Conservation (phyloP, 164 flowering plant genomes). For the Aristolochia contorta region DNA sequence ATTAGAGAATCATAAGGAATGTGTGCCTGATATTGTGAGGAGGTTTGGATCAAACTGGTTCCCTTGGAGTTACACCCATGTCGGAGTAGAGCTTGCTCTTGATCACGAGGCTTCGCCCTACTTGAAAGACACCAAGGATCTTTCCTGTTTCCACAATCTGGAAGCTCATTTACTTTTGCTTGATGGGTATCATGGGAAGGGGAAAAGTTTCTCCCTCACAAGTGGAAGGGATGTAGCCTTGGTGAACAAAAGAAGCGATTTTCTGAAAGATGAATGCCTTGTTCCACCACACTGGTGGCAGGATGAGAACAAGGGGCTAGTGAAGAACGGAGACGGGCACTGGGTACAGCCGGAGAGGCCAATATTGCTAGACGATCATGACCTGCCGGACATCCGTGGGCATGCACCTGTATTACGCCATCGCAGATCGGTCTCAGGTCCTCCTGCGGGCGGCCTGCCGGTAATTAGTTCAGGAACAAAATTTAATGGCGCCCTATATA, state of each 20-base stretch:
- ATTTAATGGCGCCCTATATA: too few species aligned
- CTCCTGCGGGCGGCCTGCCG: too few species aligned
- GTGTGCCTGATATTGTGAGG: conserved; percentile 28
- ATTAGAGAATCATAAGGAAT: conserved; percentile 55
- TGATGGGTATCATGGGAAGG: conserved; percentile 61
- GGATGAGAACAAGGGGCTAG: conserved; percentile 80
- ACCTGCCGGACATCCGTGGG: conserved; percentile 39
- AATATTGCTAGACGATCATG: conserved; percentile 44
- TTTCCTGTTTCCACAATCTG: conserved; percentile 42
- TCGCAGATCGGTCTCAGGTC: too few species aligned
- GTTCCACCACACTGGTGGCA: conserved; percentile 78
- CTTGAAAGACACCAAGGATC: conserved; percentile 28
- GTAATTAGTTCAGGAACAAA: too few species aligned
- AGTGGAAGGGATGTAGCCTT: conserved; percentile 53
- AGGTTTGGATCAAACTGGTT: conserved; percentile 26
- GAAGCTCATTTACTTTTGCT: conserved; percentile 57
- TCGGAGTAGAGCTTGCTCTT: conserved; percentile 52
- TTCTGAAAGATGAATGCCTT: conserved; percentile 36
- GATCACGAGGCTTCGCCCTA: conserved; percentile 51
- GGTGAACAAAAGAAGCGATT: conserved; percentile 55
- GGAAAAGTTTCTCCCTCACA: conserved; percentile 22
- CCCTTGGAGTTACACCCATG: conserved; percentile 85
- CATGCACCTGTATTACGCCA: too few species aligned
- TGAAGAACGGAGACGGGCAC: conserved; percentile 48
- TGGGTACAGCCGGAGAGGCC: conserved; percentile 68